These are phyloP conservation scores for Phytophthora syringae DNA, from an alignment of 352 stramenopile species.

Conservation along the genomic window DNA sequence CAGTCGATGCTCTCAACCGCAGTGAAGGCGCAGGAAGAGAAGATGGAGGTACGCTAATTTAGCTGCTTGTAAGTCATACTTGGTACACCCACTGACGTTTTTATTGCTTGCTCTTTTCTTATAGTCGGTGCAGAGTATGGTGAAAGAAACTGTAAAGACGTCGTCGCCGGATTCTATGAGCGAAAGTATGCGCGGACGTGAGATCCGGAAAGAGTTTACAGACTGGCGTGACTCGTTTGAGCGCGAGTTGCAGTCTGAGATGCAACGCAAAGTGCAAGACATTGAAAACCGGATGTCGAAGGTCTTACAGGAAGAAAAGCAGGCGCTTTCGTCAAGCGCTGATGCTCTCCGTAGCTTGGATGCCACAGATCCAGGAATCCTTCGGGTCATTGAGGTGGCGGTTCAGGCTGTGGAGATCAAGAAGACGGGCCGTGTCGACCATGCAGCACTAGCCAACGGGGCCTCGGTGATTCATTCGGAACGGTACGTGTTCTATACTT, in stretches of 20 bases:
- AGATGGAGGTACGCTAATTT: constrained; percentile 45
- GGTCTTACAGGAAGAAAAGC: constrained; percentile 65
- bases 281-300: constrained; percentile 70
- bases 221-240: constrained; percentile 42
- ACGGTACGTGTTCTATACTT: constrained; percentile 49
- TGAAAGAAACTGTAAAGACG: constrained; percentile 21
- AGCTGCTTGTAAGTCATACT: neutral
- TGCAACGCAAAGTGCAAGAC: constrained; percentile 57
- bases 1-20: constrained; percentile 35
- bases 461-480: constrained; percentile 64
- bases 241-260: constrained; percentile 49
- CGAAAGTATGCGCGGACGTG: constrained; percentile 13
- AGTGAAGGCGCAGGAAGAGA: constrained; percentile 48
- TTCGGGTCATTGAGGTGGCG: constrained; percentile 48
- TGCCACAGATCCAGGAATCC: constrained; percentile 56
- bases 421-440: constrained; percentile 63
- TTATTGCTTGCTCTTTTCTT: constrained; percentile 1
- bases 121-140: constrained; percentile 32
- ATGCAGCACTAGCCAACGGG: constrained; percentile 73
- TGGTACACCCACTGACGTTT: neutral
- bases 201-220: constrained; percentile 39
- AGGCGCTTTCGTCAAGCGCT: constrained; percentile 56
- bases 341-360: constrained; percentile 57
- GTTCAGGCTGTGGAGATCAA: constrained; percentile 68
- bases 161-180: constrained; percentile 3